phyloP scores from a whole-genome alignment of 139 green algal genomes.

The Chlorella sp. region DNA sequence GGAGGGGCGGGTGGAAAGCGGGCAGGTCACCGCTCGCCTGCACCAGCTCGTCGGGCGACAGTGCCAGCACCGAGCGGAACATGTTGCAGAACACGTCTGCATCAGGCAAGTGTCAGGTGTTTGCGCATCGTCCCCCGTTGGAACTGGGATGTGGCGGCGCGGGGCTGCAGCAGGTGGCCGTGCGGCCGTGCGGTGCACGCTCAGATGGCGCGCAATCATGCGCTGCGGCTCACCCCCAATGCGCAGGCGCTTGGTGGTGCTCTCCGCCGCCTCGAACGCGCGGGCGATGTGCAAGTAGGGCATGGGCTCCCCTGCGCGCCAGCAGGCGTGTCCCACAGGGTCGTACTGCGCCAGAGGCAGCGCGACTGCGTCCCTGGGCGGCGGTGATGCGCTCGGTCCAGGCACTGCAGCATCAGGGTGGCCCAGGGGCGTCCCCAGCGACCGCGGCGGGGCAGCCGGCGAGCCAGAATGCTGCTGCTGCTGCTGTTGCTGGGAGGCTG shows the following conservation, averaged over 20 bases:
- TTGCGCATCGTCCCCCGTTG: not conserved
- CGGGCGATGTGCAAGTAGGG: constrained; percentile 85
- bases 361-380: constrained; percentile 25
- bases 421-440: too few relatives aligned
- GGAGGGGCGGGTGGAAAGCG: too few relatives aligned
- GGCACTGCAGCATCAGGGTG: constrained; percentile 28
- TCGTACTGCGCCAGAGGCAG: constrained; percentile 43
- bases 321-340: constrained; percentile 61
- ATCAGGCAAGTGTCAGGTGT: not conserved
- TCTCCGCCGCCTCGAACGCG: constrained; percentile 64
- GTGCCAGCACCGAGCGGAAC: constrained; percentile 52
- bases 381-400: too few relatives aligned
- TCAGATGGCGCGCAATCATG: not conserved
- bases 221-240: constrained; percentile 49
- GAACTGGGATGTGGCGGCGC: too few relatives aligned
- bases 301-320: constrained; percentile 41
- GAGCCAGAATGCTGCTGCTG: constrained; percentile 14
- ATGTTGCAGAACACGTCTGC: constrained; percentile 51
- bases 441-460: too few relatives aligned
- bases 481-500: not conserved
- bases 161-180: not conserved
- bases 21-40: constrained; percentile 25
- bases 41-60: constrained; percentile 67
- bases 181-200: not conserved
- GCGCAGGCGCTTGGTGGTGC: constrained; percentile 71